Evolutionary conservation across 352 stramenopile species (phyloP).

Genomic region (Phytophthora litchii): DNA sequence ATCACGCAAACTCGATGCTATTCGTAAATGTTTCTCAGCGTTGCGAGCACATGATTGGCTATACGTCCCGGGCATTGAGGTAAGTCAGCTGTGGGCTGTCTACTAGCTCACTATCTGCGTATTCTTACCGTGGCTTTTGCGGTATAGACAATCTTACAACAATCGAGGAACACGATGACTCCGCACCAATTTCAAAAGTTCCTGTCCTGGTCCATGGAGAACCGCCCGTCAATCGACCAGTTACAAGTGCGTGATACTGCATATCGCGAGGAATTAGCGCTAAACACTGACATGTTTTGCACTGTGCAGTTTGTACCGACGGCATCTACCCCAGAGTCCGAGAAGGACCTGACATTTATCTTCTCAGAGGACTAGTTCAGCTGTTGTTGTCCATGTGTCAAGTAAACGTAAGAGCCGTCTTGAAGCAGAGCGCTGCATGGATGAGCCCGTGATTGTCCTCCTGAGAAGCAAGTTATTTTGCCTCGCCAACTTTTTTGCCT

Average conservation of each 20-base stretch:
- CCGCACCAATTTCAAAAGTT: constrained; percentile 85
- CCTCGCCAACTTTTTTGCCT: constrained; percentile 1
- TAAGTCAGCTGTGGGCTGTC: constrained; percentile 22
- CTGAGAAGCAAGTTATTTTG: constrained; percentile 17
- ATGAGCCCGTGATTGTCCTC: constrained; percentile 1
- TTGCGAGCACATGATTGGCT: constrained; percentile 86
- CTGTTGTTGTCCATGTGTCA: constrained; percentile 9
- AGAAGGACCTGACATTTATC: constrained; percentile 72
- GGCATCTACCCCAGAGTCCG: constrained; percentile 34
- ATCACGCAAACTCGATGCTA: constrained; percentile 75
- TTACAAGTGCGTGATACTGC: constrained; percentile 51
- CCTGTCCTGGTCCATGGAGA: constrained; percentile 79
- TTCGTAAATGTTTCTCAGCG: constrained; percentile 88
- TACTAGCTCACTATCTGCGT: not conserved
- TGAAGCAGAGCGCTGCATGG: constrained; percentile 12
- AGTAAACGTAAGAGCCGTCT: constrained; percentile 9
- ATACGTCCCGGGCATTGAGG: constrained; percentile 85
- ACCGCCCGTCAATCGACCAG: constrained; percentile 70
- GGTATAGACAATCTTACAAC: constrained; percentile 71
- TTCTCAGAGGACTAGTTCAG: constrained; percentile 72
- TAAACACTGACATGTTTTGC: constrained; percentile 14
- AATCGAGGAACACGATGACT: constrained; percentile 81
- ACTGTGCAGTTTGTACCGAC: constrained; percentile 51
- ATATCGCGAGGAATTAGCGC: not conserved
- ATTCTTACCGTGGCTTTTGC: constrained; percentile 4